Evolutionary conservation across 169 alveolate species (phyloP), one percentile per base, ranked within the genome.

Genomic region (Eimeria sp.): DNA sequence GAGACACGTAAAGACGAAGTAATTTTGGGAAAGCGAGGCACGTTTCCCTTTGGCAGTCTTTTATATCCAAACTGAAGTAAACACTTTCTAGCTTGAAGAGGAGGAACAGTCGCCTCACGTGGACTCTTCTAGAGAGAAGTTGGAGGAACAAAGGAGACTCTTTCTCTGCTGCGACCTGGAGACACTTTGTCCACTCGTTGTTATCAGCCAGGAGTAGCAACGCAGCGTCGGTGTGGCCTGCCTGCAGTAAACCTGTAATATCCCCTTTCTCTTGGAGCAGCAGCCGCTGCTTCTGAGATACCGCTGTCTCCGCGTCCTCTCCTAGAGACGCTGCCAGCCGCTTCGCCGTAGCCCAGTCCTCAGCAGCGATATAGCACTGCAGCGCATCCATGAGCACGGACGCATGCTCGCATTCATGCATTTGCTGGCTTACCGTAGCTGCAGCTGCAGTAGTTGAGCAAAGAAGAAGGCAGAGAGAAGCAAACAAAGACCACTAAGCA

Each of bases 361-460:
- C 89, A 30, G 89, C 89, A 20, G 89, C 47, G 2, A 80, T 40
- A 34, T 80, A 80, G 34, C 67, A 47, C 89, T 80, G 89, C n/a
- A 49, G n/a, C 61, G 25, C n/a, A 67, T 67, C 2, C 40, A 34
- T 34, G 40, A 1, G 40, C 40, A 34, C 2, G 40, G 0, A 34
- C 40, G 40, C 40, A 34, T 34, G 40, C 40, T 34, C 3, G 40
- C 40, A 34, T 67, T 30, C 78, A 30, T 67, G n/a, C 78, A 67
- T 4, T 13, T 67, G 47, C 30, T 54, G 63, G 63, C 11, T 54
- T 54, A 3, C 63, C 18, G 0, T 3, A 16, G 2, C 63, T 1
- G 1, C 63, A 54, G 63, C 63, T 54, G 40, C 40, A 2, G 40
- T 34, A 34, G 40, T 34, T 16, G 18, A 16, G 63, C 76, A 65